phyloP scores from a whole-genome alignment of 1,284 basidiomycete genomes.

The Heterobasidion irregulare region DNA sequence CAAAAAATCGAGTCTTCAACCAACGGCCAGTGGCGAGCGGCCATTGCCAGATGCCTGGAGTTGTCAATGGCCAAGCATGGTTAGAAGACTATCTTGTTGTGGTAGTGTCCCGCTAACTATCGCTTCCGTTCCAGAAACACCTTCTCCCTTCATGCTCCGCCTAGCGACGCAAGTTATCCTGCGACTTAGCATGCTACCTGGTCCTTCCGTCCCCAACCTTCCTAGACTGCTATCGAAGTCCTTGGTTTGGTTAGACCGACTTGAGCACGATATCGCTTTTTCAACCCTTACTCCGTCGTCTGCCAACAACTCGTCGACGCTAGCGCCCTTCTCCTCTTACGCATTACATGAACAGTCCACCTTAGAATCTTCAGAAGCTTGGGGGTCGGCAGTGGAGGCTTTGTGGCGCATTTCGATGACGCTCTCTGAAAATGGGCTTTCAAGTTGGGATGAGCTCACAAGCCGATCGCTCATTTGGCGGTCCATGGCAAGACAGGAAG shows the following conservation, averaged over 20 bases:
- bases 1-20: constrained; percentile 42
- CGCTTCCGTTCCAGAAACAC: neutral
- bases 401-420: constrained; percentile 54
- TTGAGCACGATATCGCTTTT: constrained; percentile 25
- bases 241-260: constrained; percentile 22
- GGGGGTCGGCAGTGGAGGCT: constrained; percentile 46
- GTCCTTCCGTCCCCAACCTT: constrained; percentile 18
- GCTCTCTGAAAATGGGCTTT: constrained; percentile 19
- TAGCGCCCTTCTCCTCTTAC: constrained; percentile 23
- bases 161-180: constrained; percentile 22
- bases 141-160: constrained; percentile 5
- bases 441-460: constrained; percentile 44
- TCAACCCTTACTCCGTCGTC: neutral
- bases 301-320: neutral
- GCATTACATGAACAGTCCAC: constrained; percentile 30
- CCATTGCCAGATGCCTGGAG: constrained; percentile 42
- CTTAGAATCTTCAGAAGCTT: constrained; percentile 22
- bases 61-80: neutral
- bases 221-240: constrained; percentile 25
- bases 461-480: constrained; percentile 49
- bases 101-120: constrained; percentile 1
- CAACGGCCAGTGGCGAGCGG: constrained; percentile 46
- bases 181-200: constrained; percentile 30
- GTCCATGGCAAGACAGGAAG: constrained; percentile 28
- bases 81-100: neutral